Conservation (phyloP, 1,284 basidiomycete species). For the Porogramme epimiltina region DNA sequence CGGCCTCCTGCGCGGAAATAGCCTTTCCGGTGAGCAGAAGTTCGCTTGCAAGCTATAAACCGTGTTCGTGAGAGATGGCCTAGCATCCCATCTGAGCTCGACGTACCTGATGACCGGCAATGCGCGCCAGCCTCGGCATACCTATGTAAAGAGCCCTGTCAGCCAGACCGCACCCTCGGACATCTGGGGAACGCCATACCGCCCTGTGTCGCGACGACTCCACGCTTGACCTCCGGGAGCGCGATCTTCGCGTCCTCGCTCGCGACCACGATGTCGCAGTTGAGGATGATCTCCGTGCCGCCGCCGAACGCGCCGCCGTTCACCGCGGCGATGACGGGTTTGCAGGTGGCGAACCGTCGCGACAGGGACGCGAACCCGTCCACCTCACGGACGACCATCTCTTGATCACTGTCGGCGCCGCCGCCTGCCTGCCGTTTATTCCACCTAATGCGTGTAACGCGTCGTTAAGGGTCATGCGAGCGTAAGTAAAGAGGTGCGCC, state of each 20-base stretch:
- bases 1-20: constrained; percentile 69
- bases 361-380: constrained; percentile 82
- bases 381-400: constrained; percentile 38
- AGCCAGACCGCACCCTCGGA: neutral
- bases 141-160: constrained; percentile 36
- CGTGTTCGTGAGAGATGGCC: neutral
- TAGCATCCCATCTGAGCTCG: neutral
- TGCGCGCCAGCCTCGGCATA: constrained; percentile 64
- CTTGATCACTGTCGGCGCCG: constrained; percentile 46
- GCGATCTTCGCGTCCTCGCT: constrained; percentile 71
- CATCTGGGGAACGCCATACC: constrained; percentile 46
- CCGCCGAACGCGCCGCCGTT: constrained; percentile 83
- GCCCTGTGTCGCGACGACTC: constrained; percentile 76
- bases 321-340: constrained; percentile 85
- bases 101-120: constrained; percentile 69
- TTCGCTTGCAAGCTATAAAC: constrained; percentile 68
- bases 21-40: constrained; percentile 74
- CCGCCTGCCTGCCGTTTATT: constrained; percentile 47
- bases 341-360: constrained; percentile 60
- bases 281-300: constrained; percentile 78
- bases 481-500: too few relatives aligned
- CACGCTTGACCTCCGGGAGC: constrained; percentile 82
- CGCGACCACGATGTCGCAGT: constrained; percentile 85
- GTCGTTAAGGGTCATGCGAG: neutral
- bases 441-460: constrained; percentile 44